Percentiles rank a stretch among this genome's conserved stretches.
phyloP scores from a whole-genome alignment of 208 protist species.

The Entamoeba moshkovskii region DNA sequence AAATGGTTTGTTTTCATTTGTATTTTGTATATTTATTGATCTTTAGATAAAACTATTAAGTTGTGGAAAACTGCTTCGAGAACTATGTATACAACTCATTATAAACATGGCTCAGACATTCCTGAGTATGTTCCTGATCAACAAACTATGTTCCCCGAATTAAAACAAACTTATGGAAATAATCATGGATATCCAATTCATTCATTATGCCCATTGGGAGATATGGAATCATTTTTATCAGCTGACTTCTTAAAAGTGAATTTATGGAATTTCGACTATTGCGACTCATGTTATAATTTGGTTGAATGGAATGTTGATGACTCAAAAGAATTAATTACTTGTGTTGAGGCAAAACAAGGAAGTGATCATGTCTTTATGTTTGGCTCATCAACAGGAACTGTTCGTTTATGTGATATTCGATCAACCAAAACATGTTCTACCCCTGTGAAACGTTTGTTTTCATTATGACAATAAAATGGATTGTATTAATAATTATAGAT shows the following conservation, averaged over 20 bases:
- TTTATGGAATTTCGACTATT: slow-evolving; percentile 59
- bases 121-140: not conserved
- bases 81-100: slow-evolving; percentile 31
- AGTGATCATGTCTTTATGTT: slow-evolving; percentile 58
- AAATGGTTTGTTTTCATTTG: slow-evolving; percentile 50
- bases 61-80: slow-evolving; percentile 66
- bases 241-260: slow-evolving; percentile 72
- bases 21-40: not conserved
- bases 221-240: slow-evolving; percentile 57
- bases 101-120: not conserved
- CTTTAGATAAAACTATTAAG: slow-evolving; percentile 69
- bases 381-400: slow-evolving; percentile 44
- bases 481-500: not conserved
- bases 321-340: slow-evolving; percentile 67
- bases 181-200: slow-evolving; percentile 74
- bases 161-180: slow-evolving; percentile 55
- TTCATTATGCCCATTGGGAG: slow-evolving; percentile 55
- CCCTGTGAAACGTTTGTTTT: slow-evolving; percentile 36
- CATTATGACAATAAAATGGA: not conserved
- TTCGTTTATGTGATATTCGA: slow-evolving; percentile 33
- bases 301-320: slow-evolving; percentile 69
- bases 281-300: slow-evolving; percentile 45
- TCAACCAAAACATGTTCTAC: slow-evolving; percentile 48
- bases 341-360: slow-evolving; percentile 55
- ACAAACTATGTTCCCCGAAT: slow-evolving; percentile 23